Conservation (phyloP, 225 moss, liverwort and hornwort species). For the Pseudisothecium myosuroides region DNA sequence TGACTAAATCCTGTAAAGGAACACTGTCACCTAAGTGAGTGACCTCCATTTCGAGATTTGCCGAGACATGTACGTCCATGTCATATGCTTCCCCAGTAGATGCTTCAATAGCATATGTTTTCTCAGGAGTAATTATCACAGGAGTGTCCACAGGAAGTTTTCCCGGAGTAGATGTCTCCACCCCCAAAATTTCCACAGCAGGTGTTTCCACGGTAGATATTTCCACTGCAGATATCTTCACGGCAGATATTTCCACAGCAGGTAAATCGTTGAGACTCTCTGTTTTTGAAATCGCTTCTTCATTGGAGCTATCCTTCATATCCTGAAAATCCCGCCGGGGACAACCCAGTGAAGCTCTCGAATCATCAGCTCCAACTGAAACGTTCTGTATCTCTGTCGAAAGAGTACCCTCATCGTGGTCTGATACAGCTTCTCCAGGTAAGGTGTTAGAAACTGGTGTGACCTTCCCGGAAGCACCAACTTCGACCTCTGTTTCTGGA, state of each 20-base stretch:
- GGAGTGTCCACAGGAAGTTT: not conserved
- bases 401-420: not conserved
- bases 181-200: not conserved
- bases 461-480: not conserved
- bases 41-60: not conserved
- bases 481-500: not conserved
- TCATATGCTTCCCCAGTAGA: not conserved
- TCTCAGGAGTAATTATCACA: not conserved
- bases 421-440: slow-evolving; percentile 1
- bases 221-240: not conserved
- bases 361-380: not conserved
- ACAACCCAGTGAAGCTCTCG: not conserved
- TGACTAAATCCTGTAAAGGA: not conserved
- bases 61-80: not conserved
- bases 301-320: not conserved
- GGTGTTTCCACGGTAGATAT: not conserved
- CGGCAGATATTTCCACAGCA: not conserved
- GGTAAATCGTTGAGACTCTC: not conserved
- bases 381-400: not conserved
- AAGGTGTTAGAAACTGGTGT: not conserved
- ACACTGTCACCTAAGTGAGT: not conserved
- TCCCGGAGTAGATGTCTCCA: not conserved
- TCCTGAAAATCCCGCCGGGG: not conserved
- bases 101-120: not conserved
- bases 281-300: not conserved